Base-by-base conservation (phyloP, 805 yeast species). In the Ogataea pini region DNA sequence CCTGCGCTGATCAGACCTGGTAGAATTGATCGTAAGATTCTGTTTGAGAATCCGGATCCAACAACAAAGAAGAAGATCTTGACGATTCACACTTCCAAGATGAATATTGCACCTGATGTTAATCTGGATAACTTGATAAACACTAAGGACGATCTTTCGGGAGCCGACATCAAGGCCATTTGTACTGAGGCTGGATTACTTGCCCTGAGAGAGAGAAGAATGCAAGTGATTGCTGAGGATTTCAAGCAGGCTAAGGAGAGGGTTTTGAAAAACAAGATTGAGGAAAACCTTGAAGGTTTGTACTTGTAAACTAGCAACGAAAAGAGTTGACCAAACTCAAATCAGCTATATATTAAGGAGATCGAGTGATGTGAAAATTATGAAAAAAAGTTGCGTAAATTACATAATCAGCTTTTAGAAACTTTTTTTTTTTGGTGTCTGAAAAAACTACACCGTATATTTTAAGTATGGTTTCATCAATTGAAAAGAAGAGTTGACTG, bases 1-100 rank as follows among this genome's bases (percentile, higher is more conserved):
- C 98, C 98, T 7, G 98, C 98, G 2, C 77, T 92, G 61, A 86
- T 92, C 59, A 83, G 98, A 71, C 98, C 98, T 0, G 98, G 98
- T 38, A 86, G 98, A 76, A 92, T 91, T 61, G 98, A 91, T 71
- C 82, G 98, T 64, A 91, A 91, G 76, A 91, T 91, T 60, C 79
- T 91, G 67, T 92, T 92, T 71, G 97, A 94, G 71, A 92, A 91
- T 61, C 98, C 98, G 20, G 97, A 92, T 62, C 84, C 91, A 37
- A 82, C 85, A 50, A 91, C 97, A 41, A 87, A 92, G 76, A 87
- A 90, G 74, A 91, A 91, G 78, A 92, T 92, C 69, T 79, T 92
- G 63, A 79, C 83, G 49, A 92, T 92, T 59, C 98, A 92, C 69
- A 91, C 97, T 2, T 82, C 88, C 53, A 91, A 89, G 72, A 91